phyloP scores from a whole-genome alignment of 345 rosid genomes.

The Eucalyptus polybractea region DNA sequence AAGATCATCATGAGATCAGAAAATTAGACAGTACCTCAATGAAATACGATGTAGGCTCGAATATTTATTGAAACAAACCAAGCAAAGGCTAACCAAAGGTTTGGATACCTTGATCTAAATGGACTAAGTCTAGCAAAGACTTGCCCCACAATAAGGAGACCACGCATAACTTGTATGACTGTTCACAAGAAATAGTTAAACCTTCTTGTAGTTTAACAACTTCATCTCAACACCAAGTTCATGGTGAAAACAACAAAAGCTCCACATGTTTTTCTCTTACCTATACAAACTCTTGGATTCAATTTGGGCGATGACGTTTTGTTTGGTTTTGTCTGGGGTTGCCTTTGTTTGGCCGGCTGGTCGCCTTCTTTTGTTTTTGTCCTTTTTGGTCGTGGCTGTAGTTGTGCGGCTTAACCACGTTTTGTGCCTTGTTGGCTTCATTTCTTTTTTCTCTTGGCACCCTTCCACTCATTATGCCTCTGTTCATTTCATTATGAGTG shows the following conservation, averaged over 20 bases:
- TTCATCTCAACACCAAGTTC: neutral
- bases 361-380: no score
- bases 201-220: neutral
- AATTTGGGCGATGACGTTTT: no score
- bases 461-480: no score
- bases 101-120: neutral
- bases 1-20: neutral
- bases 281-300: neutral
- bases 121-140: neutral
- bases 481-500: no score
- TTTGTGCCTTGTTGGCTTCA: no score
- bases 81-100: neutral
- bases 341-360: no score
- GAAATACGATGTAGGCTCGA: neutral
- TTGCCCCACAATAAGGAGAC: neutral
- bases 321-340: no score
- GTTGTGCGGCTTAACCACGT: no score
- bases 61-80: neutral
- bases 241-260: neutral
- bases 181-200: neutral
- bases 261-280: neutral
- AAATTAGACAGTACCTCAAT: neutral
- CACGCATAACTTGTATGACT: neutral
- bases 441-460: no score
- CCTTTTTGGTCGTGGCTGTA: no score